A percentile compares a stretch with the other conserved stretches of the same genome.
phyloP scores from a whole-genome alignment of 352 stramenopile genomes.

The Lagenidium sp. region DNA sequence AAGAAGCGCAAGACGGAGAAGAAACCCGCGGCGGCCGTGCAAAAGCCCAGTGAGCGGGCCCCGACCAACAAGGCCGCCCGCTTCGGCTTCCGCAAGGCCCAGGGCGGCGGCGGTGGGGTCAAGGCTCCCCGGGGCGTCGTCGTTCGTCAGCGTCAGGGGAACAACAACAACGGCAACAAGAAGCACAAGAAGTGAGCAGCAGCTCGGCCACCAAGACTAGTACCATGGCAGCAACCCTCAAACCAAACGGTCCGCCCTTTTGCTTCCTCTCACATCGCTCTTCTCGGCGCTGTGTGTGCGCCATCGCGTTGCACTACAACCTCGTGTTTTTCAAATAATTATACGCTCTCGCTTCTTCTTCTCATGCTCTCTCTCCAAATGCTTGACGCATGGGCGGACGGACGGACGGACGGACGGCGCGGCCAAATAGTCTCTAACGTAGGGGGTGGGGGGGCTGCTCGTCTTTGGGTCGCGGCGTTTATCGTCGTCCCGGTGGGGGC shows the following conservation, averaged over 20 bases:
- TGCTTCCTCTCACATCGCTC: too few species aligned
- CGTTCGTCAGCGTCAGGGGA: constrained; percentile 6
- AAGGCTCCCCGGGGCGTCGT: not conserved
- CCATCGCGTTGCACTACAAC: too few species aligned
- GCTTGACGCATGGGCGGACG: too few species aligned
- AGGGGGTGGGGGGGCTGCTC: too few species aligned
- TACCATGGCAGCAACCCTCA: too few species aligned
- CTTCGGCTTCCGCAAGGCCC: constrained; percentile 25
- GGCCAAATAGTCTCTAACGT: too few species aligned
- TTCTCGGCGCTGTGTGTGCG: too few species aligned
- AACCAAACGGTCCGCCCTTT: too few species aligned
- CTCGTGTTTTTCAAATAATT: constrained; percentile 17
- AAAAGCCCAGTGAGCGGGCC: constrained; percentile 52
- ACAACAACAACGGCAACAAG: constrained; percentile 7
- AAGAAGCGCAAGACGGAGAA: constrained; percentile 38
- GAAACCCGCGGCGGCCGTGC: constrained; percentile 14
- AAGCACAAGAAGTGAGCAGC: not conserved
- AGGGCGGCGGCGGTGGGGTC: not conserved
- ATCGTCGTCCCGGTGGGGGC: constrained; percentile 57
- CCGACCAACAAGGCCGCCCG: constrained; percentile 56
- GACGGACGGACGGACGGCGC: too few species aligned
- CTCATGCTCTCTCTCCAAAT: too few species aligned
- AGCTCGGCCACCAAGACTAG: not conserved
- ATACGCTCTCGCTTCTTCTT: constrained; percentile 5
- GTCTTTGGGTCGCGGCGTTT: constrained; percentile 14